Conservation (phyloP, 441 rosid genomes). For the Gossypium schwendimanii region DNA sequence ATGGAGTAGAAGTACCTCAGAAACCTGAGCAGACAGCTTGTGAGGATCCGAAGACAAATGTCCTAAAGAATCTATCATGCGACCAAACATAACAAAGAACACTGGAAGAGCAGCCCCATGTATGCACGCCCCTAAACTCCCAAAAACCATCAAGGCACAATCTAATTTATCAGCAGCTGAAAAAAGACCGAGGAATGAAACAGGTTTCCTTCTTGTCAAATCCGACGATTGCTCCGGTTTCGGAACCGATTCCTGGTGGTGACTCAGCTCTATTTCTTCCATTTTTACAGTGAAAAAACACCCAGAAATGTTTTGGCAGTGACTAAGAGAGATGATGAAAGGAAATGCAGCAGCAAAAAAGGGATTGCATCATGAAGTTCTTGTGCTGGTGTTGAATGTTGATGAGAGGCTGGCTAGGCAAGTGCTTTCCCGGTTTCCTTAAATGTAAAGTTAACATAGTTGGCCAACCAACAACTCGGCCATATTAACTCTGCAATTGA, state of each 20-base stretch:
- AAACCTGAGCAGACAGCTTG: constrained; percentile 41
- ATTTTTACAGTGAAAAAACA: constrained; percentile 5
- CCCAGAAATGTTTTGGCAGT: not conserved
- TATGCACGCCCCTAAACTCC: constrained; percentile 47
- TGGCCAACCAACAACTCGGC: constrained; percentile 31
- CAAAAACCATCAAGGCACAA: constrained; percentile 48
- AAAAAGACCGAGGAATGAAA: constrained; percentile 59
- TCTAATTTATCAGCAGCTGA: constrained; percentile 55
- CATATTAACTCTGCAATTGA: constrained; percentile 15
- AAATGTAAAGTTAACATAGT: constrained; percentile 25
- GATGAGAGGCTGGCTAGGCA: not conserved
- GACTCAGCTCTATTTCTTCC: constrained; percentile 25
- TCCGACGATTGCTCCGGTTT: constrained; percentile 15
- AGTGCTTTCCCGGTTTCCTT: constrained; percentile 18
- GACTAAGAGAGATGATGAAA: not conserved
- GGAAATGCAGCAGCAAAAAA: constrained; percentile 4
- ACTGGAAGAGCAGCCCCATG: constrained; percentile 67
- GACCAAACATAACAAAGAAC: constrained; percentile 59
- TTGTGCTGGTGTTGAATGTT: constrained; percentile 11
- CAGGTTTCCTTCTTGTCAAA: constrained; percentile 25
- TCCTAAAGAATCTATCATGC: constrained; percentile 68
- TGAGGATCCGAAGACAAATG: constrained; percentile 46
- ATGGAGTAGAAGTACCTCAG: constrained; percentile 37
- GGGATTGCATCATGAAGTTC: constrained; percentile 8
- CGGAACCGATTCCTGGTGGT: not conserved